phyloP scores from a whole-genome alignment of 768 basidiomycete species.

The Strobilomyces echinocephalus region DNA sequence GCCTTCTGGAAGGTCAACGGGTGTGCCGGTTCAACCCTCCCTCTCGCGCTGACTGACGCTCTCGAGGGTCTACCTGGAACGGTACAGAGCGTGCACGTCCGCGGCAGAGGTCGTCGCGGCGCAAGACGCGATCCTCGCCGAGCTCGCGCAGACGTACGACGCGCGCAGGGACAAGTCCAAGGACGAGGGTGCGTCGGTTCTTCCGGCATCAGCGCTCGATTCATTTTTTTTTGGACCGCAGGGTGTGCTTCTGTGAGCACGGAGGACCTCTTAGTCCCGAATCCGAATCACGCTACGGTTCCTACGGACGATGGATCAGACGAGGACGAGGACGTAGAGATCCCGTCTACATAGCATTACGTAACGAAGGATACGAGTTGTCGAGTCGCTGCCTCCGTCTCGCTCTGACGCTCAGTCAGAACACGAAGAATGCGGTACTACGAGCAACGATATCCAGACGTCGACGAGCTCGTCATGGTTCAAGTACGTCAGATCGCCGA shows the following conservation, averaged over 20 bases:
- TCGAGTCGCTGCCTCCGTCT: too few relatives aligned
- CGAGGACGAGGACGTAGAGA: slow-evolving; percentile 15
- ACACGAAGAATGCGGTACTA: slow-evolving; percentile 77
- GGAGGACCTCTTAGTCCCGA: slow-evolving; percentile 62
- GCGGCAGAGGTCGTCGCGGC: slow-evolving; percentile 52
- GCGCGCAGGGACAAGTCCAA: slow-evolving; percentile 35
- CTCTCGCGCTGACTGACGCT: too few relatives aligned
- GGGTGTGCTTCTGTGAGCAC: slow-evolving; percentile 7
- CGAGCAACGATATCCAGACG: slow-evolving; percentile 89
- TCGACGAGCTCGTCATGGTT: slow-evolving; percentile 99
- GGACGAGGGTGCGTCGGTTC: slow-evolving; percentile 39
- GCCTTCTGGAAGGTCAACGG: slow-evolving; percentile 84
- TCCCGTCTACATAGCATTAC: slow-evolving; percentile 1
- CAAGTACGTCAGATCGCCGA: slow-evolving; percentile 99
- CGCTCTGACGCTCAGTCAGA: neutral
- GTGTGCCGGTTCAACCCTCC: slow-evolving; percentile 31
- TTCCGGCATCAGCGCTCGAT: too few relatives aligned
- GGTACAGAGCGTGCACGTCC: slow-evolving; percentile 68
- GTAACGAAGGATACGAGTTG: neutral
- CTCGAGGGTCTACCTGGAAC: slow-evolving; percentile 49
- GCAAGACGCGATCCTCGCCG: slow-evolving; percentile 67
- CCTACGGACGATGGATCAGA: slow-evolving; percentile 17
- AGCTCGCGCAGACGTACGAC: slow-evolving; percentile 56
- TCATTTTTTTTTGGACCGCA: too few relatives aligned
- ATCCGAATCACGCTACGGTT: slow-evolving; percentile 53